Evolutionary conservation across 192 early-diverging fungal species (phyloP).

Genomic region (Neocallimastix lanati): DNA sequence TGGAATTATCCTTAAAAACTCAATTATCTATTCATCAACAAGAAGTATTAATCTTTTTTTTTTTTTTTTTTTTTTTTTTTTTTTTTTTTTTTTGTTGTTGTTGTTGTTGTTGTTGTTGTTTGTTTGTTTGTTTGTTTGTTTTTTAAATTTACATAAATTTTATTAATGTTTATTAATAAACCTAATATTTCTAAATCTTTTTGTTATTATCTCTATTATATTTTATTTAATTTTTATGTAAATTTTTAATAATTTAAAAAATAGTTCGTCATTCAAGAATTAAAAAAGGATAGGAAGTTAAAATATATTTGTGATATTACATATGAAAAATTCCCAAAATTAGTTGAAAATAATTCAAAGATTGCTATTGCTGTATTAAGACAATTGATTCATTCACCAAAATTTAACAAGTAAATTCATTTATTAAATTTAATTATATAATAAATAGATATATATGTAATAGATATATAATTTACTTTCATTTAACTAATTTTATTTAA

Average conservation of each 20-base stretch:
- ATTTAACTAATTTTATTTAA: no score
- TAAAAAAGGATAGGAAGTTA: neutral
- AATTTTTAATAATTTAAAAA: no score
- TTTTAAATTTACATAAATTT: neutral
- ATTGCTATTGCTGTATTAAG: neutral
- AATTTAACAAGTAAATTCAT: neutral
- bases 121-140: no score
- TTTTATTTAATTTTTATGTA: neutral
- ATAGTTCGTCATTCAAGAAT: neutral
- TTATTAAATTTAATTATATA: no score
- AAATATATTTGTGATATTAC: neutral
- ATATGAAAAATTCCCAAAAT: neutral
- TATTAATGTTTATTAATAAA: no score
- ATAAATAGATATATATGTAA: no score
- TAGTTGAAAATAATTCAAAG: neutral
- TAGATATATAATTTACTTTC: no score
- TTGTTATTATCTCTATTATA: no score
- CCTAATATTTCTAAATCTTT: no score
- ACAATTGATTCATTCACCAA: neutral
- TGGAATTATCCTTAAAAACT: neutral
- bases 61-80: no score
- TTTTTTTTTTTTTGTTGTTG: neutral
- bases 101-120: no score
- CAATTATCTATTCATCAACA: neutral
- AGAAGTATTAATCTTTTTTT: no score